Evolutionary conservation across 2,329 filamentous ascomycete species (phyloP).

Genomic region (Pyricularia sp.): DNA sequence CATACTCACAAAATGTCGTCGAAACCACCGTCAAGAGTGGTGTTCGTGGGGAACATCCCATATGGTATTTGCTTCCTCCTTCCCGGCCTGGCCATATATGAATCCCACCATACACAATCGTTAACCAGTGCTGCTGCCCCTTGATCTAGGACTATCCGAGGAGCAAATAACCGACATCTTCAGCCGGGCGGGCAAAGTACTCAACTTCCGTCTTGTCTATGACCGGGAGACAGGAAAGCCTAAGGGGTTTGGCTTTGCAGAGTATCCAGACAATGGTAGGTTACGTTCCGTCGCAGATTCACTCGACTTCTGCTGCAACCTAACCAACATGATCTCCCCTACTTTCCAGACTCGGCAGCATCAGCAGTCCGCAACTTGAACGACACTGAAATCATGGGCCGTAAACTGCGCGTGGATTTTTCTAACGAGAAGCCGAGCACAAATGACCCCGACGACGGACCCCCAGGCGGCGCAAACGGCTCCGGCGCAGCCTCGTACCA

Average conservation of each 20-base stretch:
- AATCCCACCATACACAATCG: not conserved
- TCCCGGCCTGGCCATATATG: not conserved
- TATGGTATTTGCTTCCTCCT: slow-evolving; percentile 47
- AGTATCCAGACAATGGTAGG: slow-evolving; percentile 83
- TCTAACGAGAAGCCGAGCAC: slow-evolving; percentile 67
- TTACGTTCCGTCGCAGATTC: not conserved
- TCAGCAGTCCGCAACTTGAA: slow-evolving; percentile 94
- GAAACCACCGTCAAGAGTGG: slow-evolving; percentile 67
- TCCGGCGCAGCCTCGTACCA: not conserved
- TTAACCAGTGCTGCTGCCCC: not conserved
- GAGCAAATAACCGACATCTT: slow-evolving; percentile 95
- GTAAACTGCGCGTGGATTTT: slow-evolving; percentile 91
- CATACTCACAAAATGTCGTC: slow-evolving; percentile 48
- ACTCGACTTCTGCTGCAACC: slow-evolving; percentile 1
- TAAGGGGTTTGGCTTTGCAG: slow-evolving; percentile 94
- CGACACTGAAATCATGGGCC: slow-evolving; percentile 89
- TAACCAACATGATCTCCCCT: slow-evolving; percentile 6
- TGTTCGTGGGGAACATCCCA: slow-evolving; percentile 82
- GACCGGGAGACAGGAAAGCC: slow-evolving; percentile 91
- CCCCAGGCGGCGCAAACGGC: not conserved
- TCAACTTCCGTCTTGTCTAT: slow-evolving; percentile 89
- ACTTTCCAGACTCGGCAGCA: slow-evolving; percentile 60
- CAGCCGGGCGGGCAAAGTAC: slow-evolving; percentile 77
- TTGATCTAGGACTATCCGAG: slow-evolving; percentile 75
- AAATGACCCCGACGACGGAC: slow-evolving; percentile 43